A percentile compares a stretch with the other conserved stretches of the same genome.
Evolutionary conservation across 1,139 yeast species (phyloP).

Genomic region (Pichia sp.): DNA sequence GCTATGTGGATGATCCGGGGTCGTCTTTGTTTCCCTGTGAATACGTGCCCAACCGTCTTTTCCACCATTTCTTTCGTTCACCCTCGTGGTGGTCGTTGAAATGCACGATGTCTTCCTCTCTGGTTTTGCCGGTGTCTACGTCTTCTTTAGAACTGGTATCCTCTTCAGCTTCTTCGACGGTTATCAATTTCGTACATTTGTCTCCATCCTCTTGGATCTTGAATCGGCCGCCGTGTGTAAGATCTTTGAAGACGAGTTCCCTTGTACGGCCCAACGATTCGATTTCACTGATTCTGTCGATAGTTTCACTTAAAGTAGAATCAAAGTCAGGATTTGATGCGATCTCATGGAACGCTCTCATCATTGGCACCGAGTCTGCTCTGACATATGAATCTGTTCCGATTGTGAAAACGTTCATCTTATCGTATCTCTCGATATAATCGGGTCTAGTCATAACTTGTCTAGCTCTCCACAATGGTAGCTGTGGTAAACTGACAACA

Average conservation of each 20-base stretch:
- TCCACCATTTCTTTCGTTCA: constrained; percentile 46
- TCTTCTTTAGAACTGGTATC: neutral
- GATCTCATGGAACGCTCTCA: constrained; percentile 84
- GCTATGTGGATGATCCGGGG: too few species aligned
- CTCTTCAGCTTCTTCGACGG: neutral
- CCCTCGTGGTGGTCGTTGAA: constrained; percentile 40
- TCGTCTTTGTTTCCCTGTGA: neutral
- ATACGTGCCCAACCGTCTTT: constrained; percentile 40
- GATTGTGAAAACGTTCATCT: constrained; percentile 73
- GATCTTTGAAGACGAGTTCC: constrained; percentile 73
- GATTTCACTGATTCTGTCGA: constrained; percentile 71
- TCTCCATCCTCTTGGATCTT: constrained; percentile 24
- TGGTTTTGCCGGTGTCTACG: constrained; percentile 14
- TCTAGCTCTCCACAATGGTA: constrained; percentile 82
- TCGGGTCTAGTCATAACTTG: constrained; percentile 87
- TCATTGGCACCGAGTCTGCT: constrained; percentile 86
- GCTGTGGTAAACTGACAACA: constrained; percentile 60
- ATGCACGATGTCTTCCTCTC: constrained; percentile 18
- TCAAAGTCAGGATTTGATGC: constrained; percentile 72
- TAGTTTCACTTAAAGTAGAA: constrained; percentile 63
- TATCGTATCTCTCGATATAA: constrained; percentile 72
- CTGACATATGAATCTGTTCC: constrained; percentile 73
- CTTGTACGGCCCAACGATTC: constrained; percentile 81
- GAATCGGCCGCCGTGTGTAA: constrained; percentile 53
- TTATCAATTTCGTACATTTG: neutral